A percentile compares a stretch with the other conserved stretches of the same genome.
These are phyloP conservation scores for Terfezia claveryi DNA, from an alignment of 495 filamentous ascomycete species.

Conservation along the genomic window DNA sequence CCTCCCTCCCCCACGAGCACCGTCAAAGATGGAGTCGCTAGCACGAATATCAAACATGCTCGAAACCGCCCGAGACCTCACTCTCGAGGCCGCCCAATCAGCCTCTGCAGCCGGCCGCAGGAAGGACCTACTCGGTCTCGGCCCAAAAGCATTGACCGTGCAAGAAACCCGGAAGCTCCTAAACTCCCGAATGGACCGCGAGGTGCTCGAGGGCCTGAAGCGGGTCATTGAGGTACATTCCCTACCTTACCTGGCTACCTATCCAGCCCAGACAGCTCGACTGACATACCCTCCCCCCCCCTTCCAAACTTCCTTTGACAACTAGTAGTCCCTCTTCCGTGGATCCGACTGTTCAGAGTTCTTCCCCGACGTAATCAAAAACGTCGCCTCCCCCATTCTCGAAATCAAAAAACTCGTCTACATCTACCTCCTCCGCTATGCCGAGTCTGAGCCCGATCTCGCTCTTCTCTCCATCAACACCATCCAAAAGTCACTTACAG, in stretches of 20 bases:
- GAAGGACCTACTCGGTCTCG: slow-evolving; percentile 25
- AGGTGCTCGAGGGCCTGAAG: slow-evolving; percentile 77
- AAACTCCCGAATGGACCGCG: slow-evolving; percentile 80
- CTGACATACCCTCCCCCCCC: background rate
- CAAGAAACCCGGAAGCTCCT: slow-evolving; percentile 77
- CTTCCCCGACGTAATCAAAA: slow-evolving; percentile 92
- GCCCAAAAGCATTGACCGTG: slow-evolving; percentile 25
- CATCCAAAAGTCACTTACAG: slow-evolving; percentile 89
- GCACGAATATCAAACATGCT: slow-evolving; percentile 79
- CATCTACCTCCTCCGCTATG: slow-evolving; percentile 89
- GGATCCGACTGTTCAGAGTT: slow-evolving; percentile 60
- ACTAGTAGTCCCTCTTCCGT: slow-evolving; percentile 37
- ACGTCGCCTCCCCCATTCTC: slow-evolving; percentile 71
- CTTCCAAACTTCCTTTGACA: slow-evolving; percentile 1
- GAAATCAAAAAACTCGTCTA: slow-evolving; percentile 96
- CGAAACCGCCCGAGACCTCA: slow-evolving; percentile 90
- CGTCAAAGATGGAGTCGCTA: slow-evolving; percentile 65
- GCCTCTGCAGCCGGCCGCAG: slow-evolving; percentile 29
- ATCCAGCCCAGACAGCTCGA: background rate
- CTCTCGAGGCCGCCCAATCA: slow-evolving; percentile 80
- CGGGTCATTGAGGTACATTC: slow-evolving; percentile 55
- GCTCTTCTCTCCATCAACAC: slow-evolving; percentile 93
- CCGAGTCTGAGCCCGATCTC: slow-evolving; percentile 83
- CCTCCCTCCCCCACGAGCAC: too few relatives aligned
- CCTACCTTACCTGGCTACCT: background rate